Base-by-base conservation (phyloP, 495 filamentous ascomycete genomes). In the Xylaria venustula region DNA sequence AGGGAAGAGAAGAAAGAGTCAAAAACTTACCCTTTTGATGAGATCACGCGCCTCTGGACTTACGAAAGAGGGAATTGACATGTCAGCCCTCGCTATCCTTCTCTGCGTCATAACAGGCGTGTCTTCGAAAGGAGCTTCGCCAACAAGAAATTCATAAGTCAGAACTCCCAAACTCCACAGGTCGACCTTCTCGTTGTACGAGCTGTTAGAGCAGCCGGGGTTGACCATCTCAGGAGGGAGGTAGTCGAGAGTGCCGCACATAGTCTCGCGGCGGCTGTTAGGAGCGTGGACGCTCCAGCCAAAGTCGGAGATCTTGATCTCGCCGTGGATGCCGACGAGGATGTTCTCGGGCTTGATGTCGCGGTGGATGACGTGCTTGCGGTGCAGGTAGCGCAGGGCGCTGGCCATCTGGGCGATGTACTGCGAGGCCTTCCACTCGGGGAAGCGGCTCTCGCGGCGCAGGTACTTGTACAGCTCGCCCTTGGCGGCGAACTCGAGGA, bases 261-360 rank as follows among this genome's bases (percentile, higher is more conserved):
- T 93, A 22, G 94, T 98, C 62, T 92, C 87, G 41, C 94, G 85
- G 53, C 93, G 76, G 76, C 96, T 96, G 68, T 96, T 97, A 9
- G 94, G 94, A 25, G 94, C 95, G 73, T 98, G 94, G 17, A 98
- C 95, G 74, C 89, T 93, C 95, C 95, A 98, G 46, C 94, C 94
- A 68, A 98, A 98, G 74, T 98, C 94, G 4, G 90, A 93, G 71
- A 98, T 93, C 76, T 98, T 98, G 76, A 98, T 96, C 77, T 98
- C 94, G 42, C 93, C 94, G 70, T 98, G 93, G 54, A 98, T 93
- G 19, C 94, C 94, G 37, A 98, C 88, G 15, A 98, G 86, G 65
- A 98, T 98, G 68, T 98, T 98, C 76, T 98, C 94, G 11, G 94
- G 94, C 78, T 98, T 98, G 78, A 98, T 98, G 66, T 98, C 94